These are phyloP conservation scores for Arachis monticola DNA, from an alignment of 331 rosid species.

Conservation along the genomic window DNA sequence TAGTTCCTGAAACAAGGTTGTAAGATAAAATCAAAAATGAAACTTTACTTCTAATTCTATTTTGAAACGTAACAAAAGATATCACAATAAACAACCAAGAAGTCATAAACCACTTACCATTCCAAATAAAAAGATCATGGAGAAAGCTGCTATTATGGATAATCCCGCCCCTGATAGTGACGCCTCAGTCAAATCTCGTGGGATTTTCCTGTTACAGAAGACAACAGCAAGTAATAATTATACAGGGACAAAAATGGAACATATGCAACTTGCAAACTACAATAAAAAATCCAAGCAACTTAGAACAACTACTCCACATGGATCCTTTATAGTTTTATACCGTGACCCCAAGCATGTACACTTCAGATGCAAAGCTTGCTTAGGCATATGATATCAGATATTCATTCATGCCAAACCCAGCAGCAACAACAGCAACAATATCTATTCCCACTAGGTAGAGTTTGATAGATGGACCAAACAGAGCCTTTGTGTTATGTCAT, in stretches of 20 bases:
- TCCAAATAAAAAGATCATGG: constrained; percentile 93
- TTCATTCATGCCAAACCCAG: neutral
- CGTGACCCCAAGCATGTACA: neutral
- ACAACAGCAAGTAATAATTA: constrained; percentile 15
- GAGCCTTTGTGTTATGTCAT: neutral
- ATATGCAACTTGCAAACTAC: constrained; percentile 21
- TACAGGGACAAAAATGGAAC: neutral
- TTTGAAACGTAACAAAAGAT: constrained; percentile 20
- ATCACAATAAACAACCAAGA: neutral
- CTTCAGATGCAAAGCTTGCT: neutral
- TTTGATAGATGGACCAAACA: neutral
- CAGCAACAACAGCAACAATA: neutral
- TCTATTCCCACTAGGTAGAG: neutral
- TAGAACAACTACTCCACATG: neutral
- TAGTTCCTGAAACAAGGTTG: constrained; percentile 69
- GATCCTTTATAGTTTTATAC: neutral
- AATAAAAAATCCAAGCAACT: neutral
- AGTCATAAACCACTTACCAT: constrained; percentile 60
- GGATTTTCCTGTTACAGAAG: constrained; percentile 76
- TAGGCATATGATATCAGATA: neutral
- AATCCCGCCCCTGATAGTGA: constrained; percentile 92
- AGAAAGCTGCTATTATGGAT: constrained; percentile 82
- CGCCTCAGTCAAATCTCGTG: constrained; percentile 96
- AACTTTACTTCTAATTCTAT: constrained; percentile 25
- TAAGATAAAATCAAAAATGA: constrained; percentile 18